A percentile compares a stretch with the other conserved stretches of the same genome.
Conservation (phyloP, 2,329 filamentous ascomycete species). For the Cladophialophora yegresii region DNA sequence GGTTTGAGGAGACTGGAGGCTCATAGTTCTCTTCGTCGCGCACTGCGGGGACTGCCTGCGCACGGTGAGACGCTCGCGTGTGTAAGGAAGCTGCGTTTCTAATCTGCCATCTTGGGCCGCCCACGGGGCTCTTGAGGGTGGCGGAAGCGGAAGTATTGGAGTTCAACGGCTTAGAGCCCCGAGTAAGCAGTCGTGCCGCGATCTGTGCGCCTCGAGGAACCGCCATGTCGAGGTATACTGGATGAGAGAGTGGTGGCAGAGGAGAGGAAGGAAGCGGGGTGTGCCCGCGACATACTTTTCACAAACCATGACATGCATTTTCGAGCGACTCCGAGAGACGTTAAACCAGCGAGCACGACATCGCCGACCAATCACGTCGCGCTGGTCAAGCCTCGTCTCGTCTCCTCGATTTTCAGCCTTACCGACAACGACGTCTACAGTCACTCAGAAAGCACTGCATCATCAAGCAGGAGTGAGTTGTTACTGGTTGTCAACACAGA, state of each 20-base stretch:
- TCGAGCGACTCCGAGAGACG: background rate
- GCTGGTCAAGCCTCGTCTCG: background rate
- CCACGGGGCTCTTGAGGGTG: background rate
- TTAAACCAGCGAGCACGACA: constrained; percentile 6
- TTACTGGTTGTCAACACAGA: background rate
- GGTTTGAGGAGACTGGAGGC: constrained; percentile 62
- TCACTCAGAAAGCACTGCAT: no score
- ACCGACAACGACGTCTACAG: background rate
- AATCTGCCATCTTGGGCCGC: background rate
- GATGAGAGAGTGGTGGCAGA: background rate
- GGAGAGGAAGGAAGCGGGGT: background rate
- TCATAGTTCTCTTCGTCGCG: constrained; percentile 35
- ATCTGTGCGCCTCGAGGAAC: constrained; percentile 34
- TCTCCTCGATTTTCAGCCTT: background rate
- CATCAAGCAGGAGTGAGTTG: background rate
- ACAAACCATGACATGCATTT: background rate
- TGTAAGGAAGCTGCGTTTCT: constrained; percentile 24
- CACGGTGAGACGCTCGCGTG: constrained; percentile 26
- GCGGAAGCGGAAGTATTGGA: constrained; percentile 9
- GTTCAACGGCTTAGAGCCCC: constrained; percentile 25
- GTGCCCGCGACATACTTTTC: background rate
- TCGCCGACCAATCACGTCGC: constrained; percentile 1
- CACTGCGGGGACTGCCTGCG: constrained; percentile 32
- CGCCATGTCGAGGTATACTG: constrained; percentile 27
- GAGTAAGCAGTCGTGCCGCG: constrained; percentile 33